Evolutionary conservation across 1,139 yeast genomes (phyloP).

Genomic region (Taiozyma sp.): DNA sequence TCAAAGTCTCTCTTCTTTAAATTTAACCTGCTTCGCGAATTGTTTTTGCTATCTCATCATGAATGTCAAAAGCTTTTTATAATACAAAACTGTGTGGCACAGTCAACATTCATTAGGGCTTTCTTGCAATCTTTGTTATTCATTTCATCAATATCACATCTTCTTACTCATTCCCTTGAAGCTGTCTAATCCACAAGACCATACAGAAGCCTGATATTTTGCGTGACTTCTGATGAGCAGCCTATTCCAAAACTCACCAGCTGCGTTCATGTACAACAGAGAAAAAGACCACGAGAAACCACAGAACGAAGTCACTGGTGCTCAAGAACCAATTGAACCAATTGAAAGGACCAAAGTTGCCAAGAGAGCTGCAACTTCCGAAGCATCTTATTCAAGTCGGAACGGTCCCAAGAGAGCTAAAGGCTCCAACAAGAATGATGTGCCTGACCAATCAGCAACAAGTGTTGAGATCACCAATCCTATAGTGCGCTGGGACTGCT

Average conservation of each 20-base stretch:
- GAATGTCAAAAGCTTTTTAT: background rate
- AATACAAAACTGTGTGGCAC: background rate
- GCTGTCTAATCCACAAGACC: background rate
- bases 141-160: background rate
- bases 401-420: background rate
- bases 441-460: background rate
- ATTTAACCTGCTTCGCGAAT: background rate
- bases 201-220: background rate
- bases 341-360: background rate
- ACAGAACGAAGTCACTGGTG: background rate
- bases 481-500: slow-evolving; percentile 15
- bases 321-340: background rate
- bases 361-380: background rate
- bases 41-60: background rate
- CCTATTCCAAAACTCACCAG: background rate
- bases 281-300: background rate
- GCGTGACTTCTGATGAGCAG: background rate
- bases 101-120: background rate
- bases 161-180: too few relatives aligned
- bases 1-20: too few relatives aligned
- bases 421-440: background rate
- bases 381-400: background rate
- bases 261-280: background rate
- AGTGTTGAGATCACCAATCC: slow-evolving; percentile 10
- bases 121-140: background rate